Percentiles rank a stretch among this genome's conserved stretches.
phyloP scores from a whole-genome alignment of 2,329 filamentous ascomycete species.

The Elsinoe arachidis region DNA sequence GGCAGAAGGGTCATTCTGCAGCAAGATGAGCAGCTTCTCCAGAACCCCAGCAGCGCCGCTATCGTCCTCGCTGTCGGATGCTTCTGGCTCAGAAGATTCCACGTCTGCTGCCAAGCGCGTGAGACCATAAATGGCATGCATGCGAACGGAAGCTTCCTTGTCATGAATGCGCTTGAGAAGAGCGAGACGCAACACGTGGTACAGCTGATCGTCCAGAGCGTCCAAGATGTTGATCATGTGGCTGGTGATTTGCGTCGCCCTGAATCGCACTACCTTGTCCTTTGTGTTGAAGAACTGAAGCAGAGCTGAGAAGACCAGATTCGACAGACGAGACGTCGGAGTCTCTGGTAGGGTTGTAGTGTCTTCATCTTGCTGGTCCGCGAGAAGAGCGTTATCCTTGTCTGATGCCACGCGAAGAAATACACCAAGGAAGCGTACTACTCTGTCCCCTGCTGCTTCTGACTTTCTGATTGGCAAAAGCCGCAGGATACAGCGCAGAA shows the following conservation, averaged over 20 bases:
- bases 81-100: conserved; percentile 50
- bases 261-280: conserved; percentile 86
- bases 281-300: conserved; percentile 73
- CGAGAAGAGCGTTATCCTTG: conserved; percentile 40
- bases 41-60: conserved; percentile 60
- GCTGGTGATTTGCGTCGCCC: conserved; percentile 80
- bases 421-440: conserved; percentile 76
- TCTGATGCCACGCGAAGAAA: conserved; percentile 65
- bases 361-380: conserved; percentile 47
- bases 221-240: conserved; percentile 90
- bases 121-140: conserved; percentile 87
- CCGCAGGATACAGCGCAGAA: conserved; percentile 71
- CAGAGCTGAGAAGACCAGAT: conserved; percentile 62
- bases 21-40: conserved; percentile 73
- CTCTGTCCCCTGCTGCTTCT: conserved; percentile 76
- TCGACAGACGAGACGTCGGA: conserved; percentile 70
- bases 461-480: conserved; percentile 85
- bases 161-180: conserved; percentile 81
- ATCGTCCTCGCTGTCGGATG: conserved; percentile 51
- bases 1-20: conserved; percentile 89
- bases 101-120: conserved; percentile 68
- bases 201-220: conserved; percentile 84
- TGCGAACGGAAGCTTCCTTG: conserved; percentile 85
- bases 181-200: conserved; percentile 68
- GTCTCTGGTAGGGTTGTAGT: conserved; percentile 70